Base-by-base conservation (phyloP, 2,329 filamentous ascomycete genomes). In the Exophiala oligosperma region DNA sequence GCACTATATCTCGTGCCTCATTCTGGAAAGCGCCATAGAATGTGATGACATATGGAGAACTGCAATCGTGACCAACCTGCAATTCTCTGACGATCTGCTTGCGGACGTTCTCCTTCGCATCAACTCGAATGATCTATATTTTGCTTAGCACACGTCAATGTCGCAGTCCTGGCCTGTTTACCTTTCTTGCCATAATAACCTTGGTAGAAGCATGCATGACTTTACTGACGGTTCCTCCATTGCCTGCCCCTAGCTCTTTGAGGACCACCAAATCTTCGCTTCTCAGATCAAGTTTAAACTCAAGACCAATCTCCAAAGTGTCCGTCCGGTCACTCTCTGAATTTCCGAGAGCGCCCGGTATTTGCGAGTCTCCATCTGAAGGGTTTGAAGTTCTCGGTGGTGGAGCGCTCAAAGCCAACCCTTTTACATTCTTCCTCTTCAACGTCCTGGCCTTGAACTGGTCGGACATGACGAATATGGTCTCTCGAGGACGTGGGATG, bases 401-500 rank as follows among this genome's bases (percentile, higher is more conserved):
- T 24, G 89, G 86, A 50, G 90, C 87, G 69, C 86, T 92, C 71
- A 99, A 81, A 66, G 92, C 92, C 51, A 99, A 87, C 38, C 92
- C 93, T 79, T 97, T 97, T 76, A 96, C 89, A 74, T 99, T 99
- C 85, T 97, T 97, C 82, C 93, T 89, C 87, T 97, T 97, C 87
- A 99, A 89, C 62, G 94, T 95, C 72, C 84, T 80, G 57, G 82
- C 79, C 73, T 85, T 82, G 75, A 87, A 86, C 54, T 77, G 75
- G 71, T 87, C 83, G 64, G 81, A 79, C 81, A 86, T 86, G 64
- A 57, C 63, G 57, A 1, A 11, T 23, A 41, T n/a, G 17, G 41
- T 43, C 14, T 43, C 40, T 43, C n/a, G 40, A 43, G 4, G 12
- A n/a, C 40, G 40, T 21, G 49, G 40, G 14, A 38, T n/a, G 49